phyloP scores from a whole-genome alignment of 768 basidiomycete species.

The Paxillus involutus region DNA sequence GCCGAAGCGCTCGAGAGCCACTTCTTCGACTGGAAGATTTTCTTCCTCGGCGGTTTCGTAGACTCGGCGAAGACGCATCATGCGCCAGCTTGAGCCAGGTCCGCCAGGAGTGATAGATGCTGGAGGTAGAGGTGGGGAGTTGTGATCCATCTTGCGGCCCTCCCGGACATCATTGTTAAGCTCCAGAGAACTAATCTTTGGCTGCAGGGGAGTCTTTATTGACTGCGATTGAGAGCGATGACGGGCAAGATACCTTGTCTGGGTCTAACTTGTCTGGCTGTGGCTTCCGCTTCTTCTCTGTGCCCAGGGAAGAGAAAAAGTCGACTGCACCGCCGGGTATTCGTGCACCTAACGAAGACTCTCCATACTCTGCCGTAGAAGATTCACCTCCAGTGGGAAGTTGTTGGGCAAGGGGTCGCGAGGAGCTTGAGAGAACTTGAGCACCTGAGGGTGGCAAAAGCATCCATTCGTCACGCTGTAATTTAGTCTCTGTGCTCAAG shows the following conservation, averaged over 20 bases:
- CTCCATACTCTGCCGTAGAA: conserved; percentile 67
- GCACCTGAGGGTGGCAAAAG: conserved; percentile 39
- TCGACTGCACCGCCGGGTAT: conserved; percentile 58
- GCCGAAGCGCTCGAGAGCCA: conserved; percentile 88
- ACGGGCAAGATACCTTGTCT: conserved; percentile 56
- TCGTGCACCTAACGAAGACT: conserved; percentile 29
- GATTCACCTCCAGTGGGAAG: conserved; percentile 42
- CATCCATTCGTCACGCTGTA: conserved; percentile 92
- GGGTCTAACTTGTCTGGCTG: conserved; percentile 60
- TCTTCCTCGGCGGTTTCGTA: conserved; percentile 93
- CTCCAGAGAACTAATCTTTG: conserved; percentile 58
- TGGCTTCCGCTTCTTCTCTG: conserved; percentile 69
- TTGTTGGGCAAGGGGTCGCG: conserved; percentile 30
- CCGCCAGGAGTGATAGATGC: conserved; percentile 75
- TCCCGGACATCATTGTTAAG: conserved; percentile 59
- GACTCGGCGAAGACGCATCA: conserved; percentile 91
- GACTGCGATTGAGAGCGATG: not conserved
- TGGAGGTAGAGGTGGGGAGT: conserved; percentile 37
- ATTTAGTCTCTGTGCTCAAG: conserved; percentile 44
- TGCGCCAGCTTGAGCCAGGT: conserved; percentile 94
- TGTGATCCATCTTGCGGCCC: conserved; percentile 39
- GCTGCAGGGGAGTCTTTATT: conserved; percentile 39
- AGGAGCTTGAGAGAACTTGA: conserved; percentile 29
- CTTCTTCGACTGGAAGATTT: conserved; percentile 63
- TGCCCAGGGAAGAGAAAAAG: conserved; percentile 89